Evolutionary conservation across 2,329 filamentous ascomycete genomes (phyloP).

Genomic region (Ophiostoma himal-ulmi): DNA sequence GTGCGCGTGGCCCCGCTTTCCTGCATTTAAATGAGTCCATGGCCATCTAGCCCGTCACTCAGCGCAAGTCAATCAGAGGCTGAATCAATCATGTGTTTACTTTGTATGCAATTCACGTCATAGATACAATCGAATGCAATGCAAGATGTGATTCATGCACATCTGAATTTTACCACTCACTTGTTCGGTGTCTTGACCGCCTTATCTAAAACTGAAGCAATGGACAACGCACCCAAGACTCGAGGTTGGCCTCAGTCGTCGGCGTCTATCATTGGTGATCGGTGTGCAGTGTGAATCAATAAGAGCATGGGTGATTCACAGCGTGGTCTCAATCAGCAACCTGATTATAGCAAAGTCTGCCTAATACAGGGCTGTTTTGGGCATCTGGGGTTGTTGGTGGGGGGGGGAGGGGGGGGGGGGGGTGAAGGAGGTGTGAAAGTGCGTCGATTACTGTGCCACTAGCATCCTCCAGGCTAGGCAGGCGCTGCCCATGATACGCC

Average conservation of each 20-base stretch:
- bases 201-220: not conserved
- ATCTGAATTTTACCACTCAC: no score
- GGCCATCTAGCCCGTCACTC: not conserved
- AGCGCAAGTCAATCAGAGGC: not conserved
- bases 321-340: not conserved
- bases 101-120: not conserved
- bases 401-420: not conserved
- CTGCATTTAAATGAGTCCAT: not conserved
- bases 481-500: no score
- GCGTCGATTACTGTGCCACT: not conserved
- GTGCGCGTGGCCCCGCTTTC: not conserved
- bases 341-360: not conserved
- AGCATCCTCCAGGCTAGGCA: not conserved
- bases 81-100: not conserved
- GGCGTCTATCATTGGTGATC: not conserved
- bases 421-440: not conserved
- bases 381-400: not conserved
- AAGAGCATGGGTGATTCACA: not conserved
- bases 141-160: no score
- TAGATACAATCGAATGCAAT: not conserved
- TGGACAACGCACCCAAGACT: not conserved
- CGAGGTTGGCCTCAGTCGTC: not conserved
- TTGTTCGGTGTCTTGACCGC: no score
- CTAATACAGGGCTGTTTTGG: not conserved
- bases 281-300: not conserved